A percentile compares a stretch with the other conserved stretches of the same genome.
Evolutionary conservation across 2,329 filamentous ascomycete species (phyloP).

Genomic region (Coniochaeta ligniaria): DNA sequence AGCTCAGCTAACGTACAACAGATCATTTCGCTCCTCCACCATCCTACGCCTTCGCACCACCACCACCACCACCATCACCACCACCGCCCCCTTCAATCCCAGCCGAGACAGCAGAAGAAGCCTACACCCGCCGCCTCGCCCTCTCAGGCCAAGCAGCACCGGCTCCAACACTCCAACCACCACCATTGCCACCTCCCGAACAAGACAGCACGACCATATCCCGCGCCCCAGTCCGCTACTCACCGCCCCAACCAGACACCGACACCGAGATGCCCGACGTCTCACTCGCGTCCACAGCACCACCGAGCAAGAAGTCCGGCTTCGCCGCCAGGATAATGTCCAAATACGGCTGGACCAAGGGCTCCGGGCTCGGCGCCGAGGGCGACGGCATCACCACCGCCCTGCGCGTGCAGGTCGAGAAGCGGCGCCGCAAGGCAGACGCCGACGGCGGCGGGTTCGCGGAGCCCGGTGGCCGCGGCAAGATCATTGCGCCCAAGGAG

Average conservation of each 20-base stretch:
- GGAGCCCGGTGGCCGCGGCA: slow-evolving; percentile 61
- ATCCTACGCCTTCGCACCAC: slow-evolving; percentile 50
- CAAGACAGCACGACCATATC: slow-evolving; percentile 21
- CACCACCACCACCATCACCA: slow-evolving; percentile 44
- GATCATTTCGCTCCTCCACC: slow-evolving; percentile 55
- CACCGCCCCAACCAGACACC: slow-evolving; percentile 23
- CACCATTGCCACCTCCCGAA: slow-evolving; percentile 22
- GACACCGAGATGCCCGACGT: slow-evolving; percentile 53
- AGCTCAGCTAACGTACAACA: slow-evolving; percentile 19
- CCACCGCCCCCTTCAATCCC: slow-evolving; percentile 36
- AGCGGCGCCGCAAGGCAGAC: slow-evolving; percentile 72
- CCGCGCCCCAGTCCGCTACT: slow-evolving; percentile 19
- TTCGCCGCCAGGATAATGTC: slow-evolving; percentile 85
- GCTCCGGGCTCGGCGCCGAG: slow-evolving; percentile 77
- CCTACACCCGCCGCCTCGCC: slow-evolving; percentile 55
- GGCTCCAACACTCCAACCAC: slow-evolving; percentile 13
- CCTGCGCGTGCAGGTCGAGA: slow-evolving; percentile 76
- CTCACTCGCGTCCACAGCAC: slow-evolving; percentile 22
- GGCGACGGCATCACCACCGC: slow-evolving; percentile 79
- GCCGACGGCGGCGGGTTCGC: slow-evolving; percentile 73
- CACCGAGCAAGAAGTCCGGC: slow-evolving; percentile 69
- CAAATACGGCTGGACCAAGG: slow-evolving; percentile 91
- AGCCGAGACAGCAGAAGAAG: slow-evolving; percentile 60
- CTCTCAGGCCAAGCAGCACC: slow-evolving; percentile 38
- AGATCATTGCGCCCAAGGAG: slow-evolving; percentile 59